phyloP scores from a whole-genome alignment of 805 yeast genomes.

The Myxozyma lipomycoides region DNA sequence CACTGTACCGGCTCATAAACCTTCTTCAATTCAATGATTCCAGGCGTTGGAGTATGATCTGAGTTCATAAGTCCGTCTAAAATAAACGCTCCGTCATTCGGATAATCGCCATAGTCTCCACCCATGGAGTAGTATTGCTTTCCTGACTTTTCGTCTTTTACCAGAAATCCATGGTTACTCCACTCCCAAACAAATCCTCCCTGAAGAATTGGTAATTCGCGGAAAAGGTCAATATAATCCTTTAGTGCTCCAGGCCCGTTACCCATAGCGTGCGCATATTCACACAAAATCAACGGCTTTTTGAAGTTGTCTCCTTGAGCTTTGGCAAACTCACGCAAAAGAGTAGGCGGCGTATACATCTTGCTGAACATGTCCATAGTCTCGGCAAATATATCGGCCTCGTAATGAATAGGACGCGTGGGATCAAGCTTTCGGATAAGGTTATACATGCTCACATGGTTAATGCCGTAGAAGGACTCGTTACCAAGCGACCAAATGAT shows the following conservation, averaged over 20 bases:
- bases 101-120: conserved; percentile 37
- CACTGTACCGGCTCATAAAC: conserved; percentile 35
- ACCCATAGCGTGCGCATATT: conserved; percentile 41
- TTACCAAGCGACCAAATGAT: conserved; percentile 41
- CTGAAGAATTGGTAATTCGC: conserved; percentile 33
- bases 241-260: conserved; percentile 39
- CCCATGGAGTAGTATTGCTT: conserved; percentile 34
- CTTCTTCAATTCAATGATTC: conserved; percentile 36
- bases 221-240: conserved; percentile 37
- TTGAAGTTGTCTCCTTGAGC: not conserved
- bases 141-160: conserved; percentile 19
- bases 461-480: conserved; percentile 38
- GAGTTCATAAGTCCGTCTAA: conserved; percentile 39
- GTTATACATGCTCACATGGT: conserved; percentile 35
- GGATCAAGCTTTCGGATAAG: conserved; percentile 33
- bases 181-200: conserved; percentile 43
- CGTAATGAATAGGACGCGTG: conserved; percentile 37
- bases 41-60: conserved; percentile 38
- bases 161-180: conserved; percentile 38
- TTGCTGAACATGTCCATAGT: conserved; percentile 34
- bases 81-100: conserved; percentile 39
- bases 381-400: conserved; percentile 33
- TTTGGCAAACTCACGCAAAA: conserved; percentile 29
- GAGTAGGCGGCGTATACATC: conserved; percentile 36
- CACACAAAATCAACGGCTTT: conserved; percentile 39